Evolutionary conservation across 2,329 filamentous ascomycete genomes (phyloP).

Genomic region (Septoria petroselini): DNA sequence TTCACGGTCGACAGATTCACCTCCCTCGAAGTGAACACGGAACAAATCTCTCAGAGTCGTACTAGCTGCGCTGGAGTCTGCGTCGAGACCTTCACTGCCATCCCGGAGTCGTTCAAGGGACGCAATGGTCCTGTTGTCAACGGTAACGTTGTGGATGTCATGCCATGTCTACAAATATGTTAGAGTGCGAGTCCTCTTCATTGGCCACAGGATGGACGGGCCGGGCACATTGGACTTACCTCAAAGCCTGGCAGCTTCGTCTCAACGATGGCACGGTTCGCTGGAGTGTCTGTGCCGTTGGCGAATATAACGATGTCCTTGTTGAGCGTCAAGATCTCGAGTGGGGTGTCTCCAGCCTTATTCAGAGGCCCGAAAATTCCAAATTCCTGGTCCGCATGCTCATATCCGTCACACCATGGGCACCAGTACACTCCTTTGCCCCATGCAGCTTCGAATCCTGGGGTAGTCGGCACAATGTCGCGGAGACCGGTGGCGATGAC

Average conservation of each 20-base stretch:
- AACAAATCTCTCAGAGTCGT: conserved; percentile 15
- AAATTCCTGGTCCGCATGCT: conserved; percentile 17
- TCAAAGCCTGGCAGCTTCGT: conserved; percentile 12
- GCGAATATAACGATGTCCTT: conserved; percentile 17
- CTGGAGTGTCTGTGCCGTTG: conserved; percentile 17
- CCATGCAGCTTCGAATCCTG: conserved; percentile 28
- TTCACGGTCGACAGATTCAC: conserved; percentile 10
- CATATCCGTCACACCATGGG: conserved; percentile 28
- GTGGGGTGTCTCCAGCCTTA: conserved; percentile 9
- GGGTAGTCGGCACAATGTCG: conserved; percentile 25
- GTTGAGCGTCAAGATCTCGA: conserved; percentile 16
- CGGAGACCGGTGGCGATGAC: conserved; percentile 26
- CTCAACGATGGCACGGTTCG: conserved; percentile 8
- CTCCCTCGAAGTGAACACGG: conserved; percentile 14
- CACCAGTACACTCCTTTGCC: conserved; percentile 28
- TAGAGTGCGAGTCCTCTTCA: no score
- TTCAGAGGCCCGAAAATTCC: conserved; percentile 16
- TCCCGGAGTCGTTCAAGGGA: conserved; percentile 15
- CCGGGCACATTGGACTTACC: no score
- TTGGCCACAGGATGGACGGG: no score
- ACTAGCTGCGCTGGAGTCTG: conserved; percentile 12
- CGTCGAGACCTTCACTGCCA: background rate
- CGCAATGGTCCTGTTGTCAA: conserved; percentile 19
- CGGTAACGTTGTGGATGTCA: conserved; percentile 12
- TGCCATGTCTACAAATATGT: no score